These are phyloP conservation scores for Trypanosoma theileri DNA, from an alignment of 208 protist species.

Conservation along the genomic window DNA sequence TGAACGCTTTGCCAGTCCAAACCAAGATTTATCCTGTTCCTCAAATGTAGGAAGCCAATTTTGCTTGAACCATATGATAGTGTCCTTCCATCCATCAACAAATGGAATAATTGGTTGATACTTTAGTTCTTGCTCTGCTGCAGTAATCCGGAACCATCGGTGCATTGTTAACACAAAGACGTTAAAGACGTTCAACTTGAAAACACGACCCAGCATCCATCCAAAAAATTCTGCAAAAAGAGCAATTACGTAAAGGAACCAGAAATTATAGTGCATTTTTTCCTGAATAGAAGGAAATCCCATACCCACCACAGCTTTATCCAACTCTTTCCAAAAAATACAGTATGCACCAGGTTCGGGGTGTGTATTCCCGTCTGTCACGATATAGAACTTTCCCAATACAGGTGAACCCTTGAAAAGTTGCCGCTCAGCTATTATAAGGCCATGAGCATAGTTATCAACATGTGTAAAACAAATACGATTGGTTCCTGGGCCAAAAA, in stretches of 20 bases:
- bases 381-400: constrained; percentile 95
- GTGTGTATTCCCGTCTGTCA: constrained; percentile 93
- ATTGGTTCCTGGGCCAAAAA: constrained; percentile 93
- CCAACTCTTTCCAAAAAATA: constrained; percentile 92
- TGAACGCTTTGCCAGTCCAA: constrained; percentile 67
- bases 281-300: constrained; percentile 82
- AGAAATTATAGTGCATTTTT: constrained; percentile 88
- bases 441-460: constrained; percentile 95
- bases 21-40: constrained; percentile 62
- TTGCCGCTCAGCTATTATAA: constrained; percentile 91
- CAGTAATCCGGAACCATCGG: constrained; percentile 93
- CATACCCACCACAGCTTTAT: constrained; percentile 89
- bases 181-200: constrained; percentile 94
- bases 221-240: constrained; percentile 75
- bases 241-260: constrained; percentile 85
- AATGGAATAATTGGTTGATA: constrained; percentile 90
- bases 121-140: constrained; percentile 84
- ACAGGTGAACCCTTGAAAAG: constrained; percentile 89
- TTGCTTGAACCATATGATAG: constrained; percentile 87
- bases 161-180: constrained; percentile 95
- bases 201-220: constrained; percentile 72
- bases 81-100: constrained; percentile 84
- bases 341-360: constrained; percentile 86
- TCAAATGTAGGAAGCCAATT: constrained; percentile 90
- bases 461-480: constrained; percentile 95